Conservation (phyloP, 1,139 yeast genomes). For the Yamadazyma membranifaciens region DNA sequence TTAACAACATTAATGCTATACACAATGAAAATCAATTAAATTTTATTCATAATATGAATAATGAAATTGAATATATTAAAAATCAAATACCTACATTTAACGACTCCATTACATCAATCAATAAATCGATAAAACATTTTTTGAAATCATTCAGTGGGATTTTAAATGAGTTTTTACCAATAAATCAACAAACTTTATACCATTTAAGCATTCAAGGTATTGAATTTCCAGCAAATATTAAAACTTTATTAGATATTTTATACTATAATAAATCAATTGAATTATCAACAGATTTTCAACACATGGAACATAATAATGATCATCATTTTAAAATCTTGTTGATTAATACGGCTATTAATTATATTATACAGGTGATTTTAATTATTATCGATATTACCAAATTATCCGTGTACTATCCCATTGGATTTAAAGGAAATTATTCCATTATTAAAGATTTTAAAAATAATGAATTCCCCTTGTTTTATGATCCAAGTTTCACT, state of each 20-base stretch:
- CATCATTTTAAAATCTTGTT: conserved; percentile 18
- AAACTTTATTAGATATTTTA: conserved; percentile 29
- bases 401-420: conserved; percentile 27
- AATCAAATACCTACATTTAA: conserved; percentile 30
- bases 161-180: conserved; percentile 26
- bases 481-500: conserved; percentile 24
- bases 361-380: conserved; percentile 27
- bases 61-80: conserved; percentile 27
- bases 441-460: conserved; percentile 28
- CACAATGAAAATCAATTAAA: conserved; percentile 19
- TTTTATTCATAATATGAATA: conserved; percentile 17
- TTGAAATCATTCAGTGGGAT: conserved; percentile 19
- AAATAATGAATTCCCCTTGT: conserved; percentile 20
- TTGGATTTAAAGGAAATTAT: conserved; percentile 23
- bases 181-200: conserved; percentile 24
- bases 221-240: conserved; percentile 35
- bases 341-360: conserved; percentile 34
- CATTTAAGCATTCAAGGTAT: conserved; percentile 34
- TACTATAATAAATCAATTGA: conserved; percentile 22
- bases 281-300: conserved; percentile 12
- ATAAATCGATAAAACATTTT: conserved; percentile 21
- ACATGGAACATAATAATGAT: conserved; percentile 3
- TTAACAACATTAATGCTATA: conserved; percentile 21
- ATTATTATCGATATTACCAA: conserved; percentile 26
- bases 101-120: conserved; percentile 22